phyloP scores from a whole-genome alignment of 177 flowering plant species.

The Vitis hybrid region DNA sequence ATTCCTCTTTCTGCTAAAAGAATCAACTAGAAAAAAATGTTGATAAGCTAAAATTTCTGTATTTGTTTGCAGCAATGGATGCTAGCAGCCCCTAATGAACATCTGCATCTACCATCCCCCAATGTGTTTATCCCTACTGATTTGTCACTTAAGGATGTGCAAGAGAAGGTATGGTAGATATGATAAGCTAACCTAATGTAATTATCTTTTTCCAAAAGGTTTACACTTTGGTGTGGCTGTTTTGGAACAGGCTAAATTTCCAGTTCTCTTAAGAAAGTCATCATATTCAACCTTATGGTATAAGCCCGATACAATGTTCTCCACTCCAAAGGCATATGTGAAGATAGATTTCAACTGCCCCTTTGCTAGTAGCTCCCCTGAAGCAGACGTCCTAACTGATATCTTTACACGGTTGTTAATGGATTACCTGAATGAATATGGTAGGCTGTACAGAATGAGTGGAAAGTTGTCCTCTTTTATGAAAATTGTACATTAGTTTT shows the following conservation, averaged over 20 bases:
- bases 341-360: constrained; percentile 89
- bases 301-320: constrained; percentile 84
- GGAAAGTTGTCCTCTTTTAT: neutral
- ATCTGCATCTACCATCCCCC: constrained; percentile 70
- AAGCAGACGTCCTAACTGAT: constrained; percentile 71
- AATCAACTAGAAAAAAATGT: neutral
- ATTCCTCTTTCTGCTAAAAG: neutral
- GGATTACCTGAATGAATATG: constrained; percentile 98
- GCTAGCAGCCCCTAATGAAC: constrained; percentile 54
- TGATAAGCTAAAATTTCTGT: neutral
- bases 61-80: constrained; percentile 72
- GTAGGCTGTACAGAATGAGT: constrained; percentile 35
- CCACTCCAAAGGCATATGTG: constrained; percentile 78
- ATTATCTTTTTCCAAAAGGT: neutral
- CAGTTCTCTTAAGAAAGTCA: constrained; percentile 67
- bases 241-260: constrained; percentile 55
- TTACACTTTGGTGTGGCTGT: neutral
- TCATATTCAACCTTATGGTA: constrained; percentile 77
- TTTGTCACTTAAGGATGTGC: constrained; percentile 56
- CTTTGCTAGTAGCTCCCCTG: constrained; percentile 67
- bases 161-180: constrained; percentile 47
- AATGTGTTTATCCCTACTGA: constrained; percentile 90
- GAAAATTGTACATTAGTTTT: neutral
- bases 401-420: constrained; percentile 70
- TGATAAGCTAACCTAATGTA: neutral